Evolutionary conservation across 2,329 filamentous ascomycete species (phyloP), one percentile per base, ranked within the genome.

Genomic region (Gnomoniopsis smithogilvyi): DNA sequence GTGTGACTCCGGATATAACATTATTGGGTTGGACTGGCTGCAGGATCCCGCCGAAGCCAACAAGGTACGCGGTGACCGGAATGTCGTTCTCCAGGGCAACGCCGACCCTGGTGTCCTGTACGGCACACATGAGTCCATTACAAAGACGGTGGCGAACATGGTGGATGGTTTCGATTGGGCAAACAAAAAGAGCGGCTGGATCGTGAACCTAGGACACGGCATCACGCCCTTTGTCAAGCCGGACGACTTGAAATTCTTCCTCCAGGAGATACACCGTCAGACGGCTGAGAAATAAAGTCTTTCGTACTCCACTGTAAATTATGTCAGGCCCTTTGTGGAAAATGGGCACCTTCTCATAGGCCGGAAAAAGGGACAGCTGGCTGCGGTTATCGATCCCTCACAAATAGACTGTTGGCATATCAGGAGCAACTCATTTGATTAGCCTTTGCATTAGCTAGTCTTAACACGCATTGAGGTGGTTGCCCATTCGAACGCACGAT

Each of bases 221-320:
- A 92, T 99, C 64, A 99, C 95, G 34, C 95, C 95, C 0, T 89
- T 93, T 64, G 95, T 99, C 56, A 90, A 98, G 67, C 95, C 95
- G 0, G 92, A 98, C 52, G 88, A 96, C 73, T 78, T 99, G 66
- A 94, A 87, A 72, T 96, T 96, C 76, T 99, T 91, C 79, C 94
- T 99, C 65, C 81, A 96, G 70, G 95, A 99, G 75, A 87, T 98
- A 59, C 92, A 96, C 73, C 84, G 90, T 51, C 74, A 87, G 61
- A 84, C 83, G 38, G 82, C 80, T 68, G 72, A 71, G 26, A 60
- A 41, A n/a, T 52, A 22, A 19, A 10, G 33, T 21, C 48, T 53
- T 36, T 43, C 34, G 19, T 49, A 43, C 48, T 41, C 45, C 15
- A 53, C 33, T 59, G 21, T 51, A 56, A 52, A 49, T 30, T 41